Evolutionary conservation across 2,329 filamentous ascomycete genomes (phyloP).

Genomic region (Ophiocordyceps unilateralis): DNA sequence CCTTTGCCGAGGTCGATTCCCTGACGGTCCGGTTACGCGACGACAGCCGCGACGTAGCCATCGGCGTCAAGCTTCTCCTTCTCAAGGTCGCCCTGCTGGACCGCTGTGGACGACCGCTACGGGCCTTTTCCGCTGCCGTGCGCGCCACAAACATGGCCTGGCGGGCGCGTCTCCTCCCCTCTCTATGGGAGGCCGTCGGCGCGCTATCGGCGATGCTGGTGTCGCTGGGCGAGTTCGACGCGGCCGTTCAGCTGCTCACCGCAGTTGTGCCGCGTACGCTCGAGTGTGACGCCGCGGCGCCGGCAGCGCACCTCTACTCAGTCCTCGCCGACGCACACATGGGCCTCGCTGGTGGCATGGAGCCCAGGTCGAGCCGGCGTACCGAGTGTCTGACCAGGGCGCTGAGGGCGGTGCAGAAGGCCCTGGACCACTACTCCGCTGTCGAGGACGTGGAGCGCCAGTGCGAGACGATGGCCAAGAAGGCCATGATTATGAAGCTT

Average conservation of each 20-base stretch:
- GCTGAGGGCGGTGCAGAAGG: slow-evolving; percentile 41
- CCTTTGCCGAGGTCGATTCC: slow-evolving; percentile 28
- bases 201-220: slow-evolving; percentile 52
- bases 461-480: slow-evolving; percentile 69
- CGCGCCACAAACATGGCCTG: slow-evolving; percentile 60
- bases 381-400: slow-evolving; percentile 42
- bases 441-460: slow-evolving; percentile 50
- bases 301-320: slow-evolving; percentile 51
- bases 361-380: slow-evolving; percentile 23
- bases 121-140: slow-evolving; percentile 61
- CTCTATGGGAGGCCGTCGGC: slow-evolving; percentile 56
- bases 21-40: slow-evolving; percentile 24
- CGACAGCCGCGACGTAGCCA: slow-evolving; percentile 35
- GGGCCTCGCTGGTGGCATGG: slow-evolving; percentile 48
- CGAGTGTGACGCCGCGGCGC: slow-evolving; percentile 46
- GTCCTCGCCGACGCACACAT: slow-evolving; percentile 62
- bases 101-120: slow-evolving; percentile 49
- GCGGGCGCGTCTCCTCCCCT: slow-evolving; percentile 48
- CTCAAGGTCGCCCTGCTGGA: slow-evolving; percentile 56
- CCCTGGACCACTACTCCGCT: slow-evolving; percentile 45
- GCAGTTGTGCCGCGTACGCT: slow-evolving; percentile 60
- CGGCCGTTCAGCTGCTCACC: slow-evolving; percentile 45
- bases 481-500: slow-evolving; percentile 57
- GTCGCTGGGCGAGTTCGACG: slow-evolving; percentile 51
- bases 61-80: slow-evolving; percentile 54